Evolutionary conservation across 352 stramenopile genomes (phyloP).

Genomic region (Elongisporangium prolatum): DNA sequence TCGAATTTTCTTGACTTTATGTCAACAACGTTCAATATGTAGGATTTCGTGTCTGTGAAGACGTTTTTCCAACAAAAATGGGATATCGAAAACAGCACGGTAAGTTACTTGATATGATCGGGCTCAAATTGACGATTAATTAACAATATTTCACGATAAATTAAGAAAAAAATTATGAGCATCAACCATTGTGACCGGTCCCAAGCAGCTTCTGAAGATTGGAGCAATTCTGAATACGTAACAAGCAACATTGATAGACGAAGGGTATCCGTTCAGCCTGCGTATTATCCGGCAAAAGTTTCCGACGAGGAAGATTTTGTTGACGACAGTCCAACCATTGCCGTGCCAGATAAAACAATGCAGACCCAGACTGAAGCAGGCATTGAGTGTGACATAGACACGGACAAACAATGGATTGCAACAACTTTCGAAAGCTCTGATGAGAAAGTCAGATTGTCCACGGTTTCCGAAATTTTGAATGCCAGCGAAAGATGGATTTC

Average conservation of each 20-base stretch:
- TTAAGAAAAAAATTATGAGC: not conserved
- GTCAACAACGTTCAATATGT: not conserved
- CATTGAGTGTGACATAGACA: not conserved
- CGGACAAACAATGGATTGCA: not conserved
- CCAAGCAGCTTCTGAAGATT: not conserved
- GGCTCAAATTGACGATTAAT: not conserved
- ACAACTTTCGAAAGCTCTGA: not conserved
- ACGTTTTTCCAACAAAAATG: slow-evolving; percentile 1
- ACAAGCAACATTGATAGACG: not conserved
- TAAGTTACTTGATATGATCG: no score
- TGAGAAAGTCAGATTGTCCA: not conserved
- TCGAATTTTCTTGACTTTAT: not conserved
- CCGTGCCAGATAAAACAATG: not conserved
- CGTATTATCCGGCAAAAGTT: not conserved
- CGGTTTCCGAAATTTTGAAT: slow-evolving; percentile 6
- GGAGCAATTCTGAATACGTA: not conserved
- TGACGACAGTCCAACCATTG: not conserved
- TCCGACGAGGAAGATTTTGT: not conserved
- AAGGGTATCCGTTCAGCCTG: not conserved
- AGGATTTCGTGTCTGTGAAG: slow-evolving; percentile 10
- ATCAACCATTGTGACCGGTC: not conserved
- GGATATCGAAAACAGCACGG: not conserved
- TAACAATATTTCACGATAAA: not conserved
- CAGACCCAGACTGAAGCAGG: not conserved
- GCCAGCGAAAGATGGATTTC: slow-evolving; percentile 20